Base-by-base conservation (phyloP, 805 yeast species). In the Teunomyces barrocoloradensis region DNA sequence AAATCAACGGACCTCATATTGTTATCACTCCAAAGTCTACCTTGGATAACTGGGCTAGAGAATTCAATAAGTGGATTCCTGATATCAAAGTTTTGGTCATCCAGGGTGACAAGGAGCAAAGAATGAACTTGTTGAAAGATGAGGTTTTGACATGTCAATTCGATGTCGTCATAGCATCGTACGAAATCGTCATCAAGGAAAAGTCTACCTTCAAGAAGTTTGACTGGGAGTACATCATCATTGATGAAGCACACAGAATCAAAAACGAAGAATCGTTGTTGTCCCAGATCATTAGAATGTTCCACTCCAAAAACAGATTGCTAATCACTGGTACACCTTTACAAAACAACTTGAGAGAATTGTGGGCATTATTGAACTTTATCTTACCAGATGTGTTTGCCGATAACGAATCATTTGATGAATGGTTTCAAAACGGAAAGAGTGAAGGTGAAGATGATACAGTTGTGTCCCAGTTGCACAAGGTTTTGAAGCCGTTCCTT, bases 171-270 rank as follows among this genome's bases (percentile, higher is more conserved):
- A 73, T 85, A 43, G 78, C 87, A 0, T 84, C 91, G 4, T 87
- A 84, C 59, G 94, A 87, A 62, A 85, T 86, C 51, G 87, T 87
- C 23, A 86, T 87, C 45, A 77, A 81, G 56, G 94, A 87, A 61
- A 87, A 87, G 59, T 66, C 89, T 0, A 66, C 81, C 1, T 77
- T 87, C 57, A 76, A 65, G 48, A 87, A 85, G 59, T 79, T 87
- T 54, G 77, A 75, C 49, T 87, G 94, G 92, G 81, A 84, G 59
- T 87, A 87, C 60, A 82, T 87, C 43, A 74, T 86, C 17, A 84
- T 87, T 51, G 95, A 87, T 65, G 95, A 87, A 66, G 94, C 92
- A 3, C 95, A 87, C 62, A 74, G 94, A 68, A 82, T 87, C 54
- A 87, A 87, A 58, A 87, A 87, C 61, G 94, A 87, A 58, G 87